These are phyloP conservation scores for Pythium coloratum DNA, from an alignment of 352 stramenopile genomes.

Conservation along the genomic window DNA sequence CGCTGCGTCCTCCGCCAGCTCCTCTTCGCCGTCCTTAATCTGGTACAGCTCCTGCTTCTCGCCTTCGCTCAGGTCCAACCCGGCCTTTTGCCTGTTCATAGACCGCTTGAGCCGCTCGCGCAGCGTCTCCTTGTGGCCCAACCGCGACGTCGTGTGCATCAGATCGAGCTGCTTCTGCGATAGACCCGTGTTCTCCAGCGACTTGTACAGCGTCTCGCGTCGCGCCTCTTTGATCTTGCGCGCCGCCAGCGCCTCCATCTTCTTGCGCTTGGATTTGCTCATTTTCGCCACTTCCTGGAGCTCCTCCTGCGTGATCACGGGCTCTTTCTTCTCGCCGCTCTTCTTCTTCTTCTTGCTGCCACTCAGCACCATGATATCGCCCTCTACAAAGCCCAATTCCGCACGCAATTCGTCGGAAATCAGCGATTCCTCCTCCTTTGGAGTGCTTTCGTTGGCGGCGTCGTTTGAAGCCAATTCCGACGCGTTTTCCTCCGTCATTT, in stretches of 20 bases:
- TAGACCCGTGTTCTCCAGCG: conserved; percentile 58
- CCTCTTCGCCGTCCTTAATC: conserved; percentile 23
- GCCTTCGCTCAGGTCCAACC: conserved; percentile 50
- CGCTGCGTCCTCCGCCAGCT: conserved; percentile 26
- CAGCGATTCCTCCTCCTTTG: conserved; percentile 29
- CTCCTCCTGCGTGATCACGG: conserved; percentile 50
- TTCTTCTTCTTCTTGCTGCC: conserved; percentile 54
- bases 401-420: conserved; percentile 66
- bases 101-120: conserved; percentile 75
- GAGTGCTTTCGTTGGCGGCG: conserved; percentile 6
- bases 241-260: conserved; percentile 70
- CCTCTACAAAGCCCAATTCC: conserved; percentile 61
- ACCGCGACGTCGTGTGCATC: conserved; percentile 72
- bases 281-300: conserved; percentile 64
- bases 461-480: conserved; percentile 21
- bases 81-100: conserved; percentile 75
- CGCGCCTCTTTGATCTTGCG: conserved; percentile 78
- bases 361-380: conserved; percentile 62
- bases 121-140: conserved; percentile 84
- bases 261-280: conserved; percentile 84
- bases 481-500: conserved; percentile 4
- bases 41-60: conserved; percentile 63
- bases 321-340: conserved; percentile 48
- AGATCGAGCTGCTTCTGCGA: conserved; percentile 66
- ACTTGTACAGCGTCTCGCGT: conserved; percentile 80